These are phyloP conservation scores for Calocera viscosa DNA, from an alignment of 768 basidiomycete species.

Conservation along the genomic window DNA sequence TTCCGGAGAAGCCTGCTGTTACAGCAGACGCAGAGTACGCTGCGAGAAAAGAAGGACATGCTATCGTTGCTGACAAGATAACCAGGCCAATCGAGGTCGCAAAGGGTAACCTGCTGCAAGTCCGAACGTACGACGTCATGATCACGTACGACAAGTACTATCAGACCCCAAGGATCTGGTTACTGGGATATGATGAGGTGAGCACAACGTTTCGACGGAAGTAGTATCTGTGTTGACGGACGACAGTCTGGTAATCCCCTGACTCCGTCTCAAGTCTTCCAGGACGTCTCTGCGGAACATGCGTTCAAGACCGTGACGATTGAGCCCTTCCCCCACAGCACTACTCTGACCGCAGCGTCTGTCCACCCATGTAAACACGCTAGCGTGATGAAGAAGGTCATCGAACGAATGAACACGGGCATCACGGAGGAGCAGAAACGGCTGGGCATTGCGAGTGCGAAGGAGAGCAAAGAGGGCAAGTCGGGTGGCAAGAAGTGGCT, in stretches of 20 bases:
- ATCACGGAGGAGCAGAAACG: constrained; percentile 66
- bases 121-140: constrained; percentile 98
- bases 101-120: constrained; percentile 78
- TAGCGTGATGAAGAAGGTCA: constrained; percentile 99
- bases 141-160: constrained; percentile 99
- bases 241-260: constrained; percentile 73
- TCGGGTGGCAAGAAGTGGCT: constrained; percentile 68
- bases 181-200: constrained; percentile 95
- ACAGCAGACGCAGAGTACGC: constrained; percentile 40
- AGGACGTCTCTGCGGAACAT: constrained; percentile 94
- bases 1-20: constrained; percentile 34
- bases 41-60: not conserved
- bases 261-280: constrained; percentile 82
- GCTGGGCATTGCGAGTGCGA: constrained; percentile 28
- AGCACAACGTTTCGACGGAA: constrained; percentile 14
- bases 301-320: constrained; percentile 98
- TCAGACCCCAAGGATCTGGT: constrained; percentile 95
- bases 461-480: constrained; percentile 30
- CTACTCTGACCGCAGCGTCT: constrained; percentile 71
- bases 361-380: constrained; percentile 99
- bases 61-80: constrained; percentile 11
- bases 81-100: constrained; percentile 49
- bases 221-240: not conserved
- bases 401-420: constrained; percentile 91
- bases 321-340: constrained; percentile 92